Conservation (phyloP, 345 rosid species). For the Euphorbia tirucalli region DNA sequence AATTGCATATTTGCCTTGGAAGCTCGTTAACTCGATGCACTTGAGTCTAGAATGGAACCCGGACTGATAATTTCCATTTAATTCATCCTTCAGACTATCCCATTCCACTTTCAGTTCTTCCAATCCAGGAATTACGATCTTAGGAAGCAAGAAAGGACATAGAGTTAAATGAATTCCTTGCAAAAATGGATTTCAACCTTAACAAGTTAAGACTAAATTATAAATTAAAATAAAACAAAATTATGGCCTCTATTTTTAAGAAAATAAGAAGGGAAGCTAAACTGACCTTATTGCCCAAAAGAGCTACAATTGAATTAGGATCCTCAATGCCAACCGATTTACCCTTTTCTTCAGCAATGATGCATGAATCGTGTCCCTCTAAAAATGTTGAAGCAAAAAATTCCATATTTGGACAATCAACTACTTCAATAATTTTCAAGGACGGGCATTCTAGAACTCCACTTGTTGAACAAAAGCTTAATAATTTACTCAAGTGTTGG, state of each 20-base stretch:
- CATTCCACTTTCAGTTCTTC: slow-evolving; percentile 9
- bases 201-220: too few relatives aligned
- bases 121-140: slow-evolving; percentile 10
- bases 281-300: neutral
- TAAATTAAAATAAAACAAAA: too few relatives aligned
- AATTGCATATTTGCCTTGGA: neutral
- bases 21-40: neutral
- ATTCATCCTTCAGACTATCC: neutral
- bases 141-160: neutral
- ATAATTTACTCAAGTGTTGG: neutral
- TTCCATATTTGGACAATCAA: slow-evolving; percentile 3
- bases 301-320: neutral
- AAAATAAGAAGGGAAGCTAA: too few relatives aligned
- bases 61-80: neutral
- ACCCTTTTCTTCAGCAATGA: too few relatives aligned
- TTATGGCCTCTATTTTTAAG: too few relatives aligned
- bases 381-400: neutral
- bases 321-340: neutral
- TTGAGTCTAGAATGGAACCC: neutral
- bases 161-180: neutral
- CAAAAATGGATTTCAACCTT: neutral
- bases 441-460: slow-evolving; percentile 5
- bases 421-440: neutral
- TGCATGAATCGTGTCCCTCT: too few relatives aligned
- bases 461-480: neutral